Evolutionary conservation across 495 filamentous ascomycete genomes (phyloP).

Genomic region (Neurospora cerealis): DNA sequence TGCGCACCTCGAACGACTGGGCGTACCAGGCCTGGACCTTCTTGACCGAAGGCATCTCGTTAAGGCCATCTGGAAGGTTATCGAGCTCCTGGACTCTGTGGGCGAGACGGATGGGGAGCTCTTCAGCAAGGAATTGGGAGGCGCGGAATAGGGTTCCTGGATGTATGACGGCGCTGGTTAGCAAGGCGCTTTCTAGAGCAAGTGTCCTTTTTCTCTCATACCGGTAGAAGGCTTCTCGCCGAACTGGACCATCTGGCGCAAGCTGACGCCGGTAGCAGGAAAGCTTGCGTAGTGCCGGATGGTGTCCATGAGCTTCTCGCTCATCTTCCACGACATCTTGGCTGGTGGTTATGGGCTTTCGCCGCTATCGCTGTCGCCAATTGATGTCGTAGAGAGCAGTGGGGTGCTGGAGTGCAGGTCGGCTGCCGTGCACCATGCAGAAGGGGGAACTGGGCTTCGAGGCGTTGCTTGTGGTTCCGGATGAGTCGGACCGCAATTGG

Average conservation of each 20-base stretch:
- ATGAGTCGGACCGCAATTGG: background rate
- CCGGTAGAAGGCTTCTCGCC: conserved; percentile 82
- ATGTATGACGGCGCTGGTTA: background rate
- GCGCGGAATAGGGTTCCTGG: conserved; percentile 91
- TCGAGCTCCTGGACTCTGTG: conserved; percentile 91
- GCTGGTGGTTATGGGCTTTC: background rate
- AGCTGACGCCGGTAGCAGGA: conserved; percentile 90
- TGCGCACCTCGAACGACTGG: conserved; percentile 90
- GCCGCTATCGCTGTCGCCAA: conserved; percentile 21
- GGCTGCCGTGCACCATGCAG: conserved; percentile 18
- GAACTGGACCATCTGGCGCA: conserved; percentile 99
- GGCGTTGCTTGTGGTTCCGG: background rate
- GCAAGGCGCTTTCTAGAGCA: background rate
- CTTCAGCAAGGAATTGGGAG: conserved; percentile 96
- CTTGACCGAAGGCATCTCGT: conserved; percentile 94
- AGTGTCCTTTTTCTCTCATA: conserved; percentile 28
- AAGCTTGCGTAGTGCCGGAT: conserved; percentile 98
- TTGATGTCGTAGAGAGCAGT: conserved; percentile 16
- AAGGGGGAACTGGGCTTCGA: background rate
- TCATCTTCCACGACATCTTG: conserved; percentile 80
- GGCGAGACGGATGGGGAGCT: conserved; percentile 91
- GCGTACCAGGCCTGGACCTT: conserved; percentile 97
- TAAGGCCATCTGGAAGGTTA: conserved; percentile 90
- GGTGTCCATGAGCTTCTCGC: conserved; percentile 88
- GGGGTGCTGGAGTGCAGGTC: conserved; percentile 13